Base-by-base conservation (phyloP, 140 eudicot species). In the Stevia rebaudiana region DNA sequence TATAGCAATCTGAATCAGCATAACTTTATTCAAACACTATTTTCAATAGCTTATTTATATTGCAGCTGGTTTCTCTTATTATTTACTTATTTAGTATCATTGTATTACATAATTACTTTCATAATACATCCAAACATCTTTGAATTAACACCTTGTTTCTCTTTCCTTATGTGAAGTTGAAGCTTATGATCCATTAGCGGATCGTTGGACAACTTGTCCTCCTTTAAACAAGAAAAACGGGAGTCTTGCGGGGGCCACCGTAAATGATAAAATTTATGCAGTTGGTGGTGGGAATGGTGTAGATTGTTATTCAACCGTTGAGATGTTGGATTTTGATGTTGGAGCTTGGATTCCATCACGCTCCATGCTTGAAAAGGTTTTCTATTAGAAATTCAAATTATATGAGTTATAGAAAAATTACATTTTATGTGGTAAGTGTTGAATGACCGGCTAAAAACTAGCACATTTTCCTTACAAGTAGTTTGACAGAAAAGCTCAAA, bases 311-410 rank as follows among this genome's bases (percentile, higher is more conserved):
- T 82, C 95, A 30, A 70, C 74, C 4, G 90, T 86, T 18, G 95
- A 90, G 75, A 84, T 90, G 95, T 80, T 79, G 40, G 97, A 90
- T 72, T 65, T 74, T 23, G 70, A 82, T 69, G 72, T 78, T 57
- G 95, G 97, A 31, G 65, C 86, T 3, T 90, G 90, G 97, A 76
- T 86, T 67, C 67, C 61, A 33, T 47, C 84, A 8, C 89, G 79
- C 65, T 90, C 97, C 5, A 84, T 90, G 97, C 80, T 82, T 42
- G 80, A 86, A 61, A 82, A 86, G 97, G 97, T 86, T 52, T 56
- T 21, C 9, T 23, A 43, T 17, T 16, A 16, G 11, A 15, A 46
- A 43, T 43, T 15, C 8, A 6, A 7, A 46, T 46, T 46, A 16
- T 15, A 8, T 1, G 12, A 46, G 50, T 43, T 43, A 0, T 13